Evolutionary conservation across 164 flowering plant genomes (phyloP).

Genomic region (Stephania cephalantha): DNA sequence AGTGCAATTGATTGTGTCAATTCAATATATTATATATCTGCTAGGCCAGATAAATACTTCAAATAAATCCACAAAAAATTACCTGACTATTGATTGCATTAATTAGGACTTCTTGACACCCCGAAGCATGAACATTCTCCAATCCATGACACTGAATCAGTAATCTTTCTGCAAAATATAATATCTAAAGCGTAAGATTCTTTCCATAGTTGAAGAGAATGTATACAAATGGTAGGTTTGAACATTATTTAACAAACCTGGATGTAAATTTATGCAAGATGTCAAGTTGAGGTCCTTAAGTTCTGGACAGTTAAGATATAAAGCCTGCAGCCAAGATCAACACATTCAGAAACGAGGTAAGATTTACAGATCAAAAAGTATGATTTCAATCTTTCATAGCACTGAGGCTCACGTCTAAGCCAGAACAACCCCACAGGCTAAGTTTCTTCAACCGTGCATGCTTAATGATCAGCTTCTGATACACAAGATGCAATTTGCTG

Average conservation of each 20-base stretch:
- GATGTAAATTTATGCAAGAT: constrained; percentile 76
- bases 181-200: background rate
- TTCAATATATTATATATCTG: background rate
- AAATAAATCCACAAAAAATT: background rate
- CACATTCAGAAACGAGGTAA: constrained; percentile 10
- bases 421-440: constrained; percentile 98
- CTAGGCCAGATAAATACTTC: background rate
- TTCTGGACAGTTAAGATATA: constrained; percentile 79
- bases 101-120: constrained; percentile 50
- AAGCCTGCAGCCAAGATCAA: constrained; percentile 55
- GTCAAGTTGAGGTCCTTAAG: constrained; percentile 80
- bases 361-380: background rate
- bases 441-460: constrained; percentile 77
- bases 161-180: constrained; percentile 23
- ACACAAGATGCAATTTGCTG: constrained; percentile 43
- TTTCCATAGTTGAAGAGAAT: background rate
- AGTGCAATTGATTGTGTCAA: background rate
- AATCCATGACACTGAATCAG: constrained; percentile 77
- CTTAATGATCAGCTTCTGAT: constrained; percentile 85
- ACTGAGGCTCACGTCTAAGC: constrained; percentile 68
- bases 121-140: constrained; percentile 81
- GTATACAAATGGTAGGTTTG: background rate
- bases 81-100: constrained; percentile 68
- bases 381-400: background rate
- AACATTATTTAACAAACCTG: constrained; percentile 44